Evolutionary conservation across 345 rosid species (phyloP).

Genomic region (Eutrema yunnanense): DNA sequence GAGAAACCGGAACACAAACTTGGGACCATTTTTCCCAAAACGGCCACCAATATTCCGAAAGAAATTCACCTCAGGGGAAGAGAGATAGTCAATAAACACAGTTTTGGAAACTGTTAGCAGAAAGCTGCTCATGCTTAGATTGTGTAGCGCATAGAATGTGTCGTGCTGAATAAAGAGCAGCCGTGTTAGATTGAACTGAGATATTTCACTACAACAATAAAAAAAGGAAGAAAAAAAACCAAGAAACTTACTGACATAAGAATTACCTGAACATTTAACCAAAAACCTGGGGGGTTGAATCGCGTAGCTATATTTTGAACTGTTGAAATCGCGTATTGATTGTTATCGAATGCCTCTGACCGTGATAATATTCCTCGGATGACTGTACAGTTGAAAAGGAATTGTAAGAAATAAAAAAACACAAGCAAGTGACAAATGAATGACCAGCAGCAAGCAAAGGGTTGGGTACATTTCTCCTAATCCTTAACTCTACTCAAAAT

Average conservation of each 20-base stretch:
- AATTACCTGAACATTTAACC: conserved; percentile 93
- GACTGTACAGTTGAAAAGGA: conserved; percentile 42
- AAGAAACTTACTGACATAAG: conserved; percentile 1
- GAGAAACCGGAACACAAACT: conserved; percentile 60
- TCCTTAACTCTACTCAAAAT: background rate
- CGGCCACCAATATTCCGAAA: conserved; percentile 47
- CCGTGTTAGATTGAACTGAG: conserved; percentile 1
- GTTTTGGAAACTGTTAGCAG: conserved; percentile 43
- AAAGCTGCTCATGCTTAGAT: conserved; percentile 64
- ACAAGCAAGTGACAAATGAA: background rate
- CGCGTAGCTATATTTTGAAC: conserved; percentile 37
- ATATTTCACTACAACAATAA: background rate
- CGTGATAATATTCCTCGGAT: conserved; percentile 55
- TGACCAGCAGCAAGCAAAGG: background rate
- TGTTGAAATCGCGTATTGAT: conserved; percentile 27
- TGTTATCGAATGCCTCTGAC: conserved; percentile 38
- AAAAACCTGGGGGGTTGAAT: conserved; percentile 40
- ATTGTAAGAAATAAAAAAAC: background rate
- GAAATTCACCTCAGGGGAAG: conserved; percentile 84
- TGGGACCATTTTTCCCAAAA: conserved; percentile 41
- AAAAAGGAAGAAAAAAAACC: background rate
- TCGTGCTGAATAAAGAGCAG: conserved; percentile 52
- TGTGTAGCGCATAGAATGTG: conserved; percentile 60
- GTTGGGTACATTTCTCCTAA: background rate
- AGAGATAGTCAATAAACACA: conserved; percentile 47